Base-by-base conservation (phyloP, 768 basidiomycete genomes). In the Rhodotorula babjevae region DNA sequence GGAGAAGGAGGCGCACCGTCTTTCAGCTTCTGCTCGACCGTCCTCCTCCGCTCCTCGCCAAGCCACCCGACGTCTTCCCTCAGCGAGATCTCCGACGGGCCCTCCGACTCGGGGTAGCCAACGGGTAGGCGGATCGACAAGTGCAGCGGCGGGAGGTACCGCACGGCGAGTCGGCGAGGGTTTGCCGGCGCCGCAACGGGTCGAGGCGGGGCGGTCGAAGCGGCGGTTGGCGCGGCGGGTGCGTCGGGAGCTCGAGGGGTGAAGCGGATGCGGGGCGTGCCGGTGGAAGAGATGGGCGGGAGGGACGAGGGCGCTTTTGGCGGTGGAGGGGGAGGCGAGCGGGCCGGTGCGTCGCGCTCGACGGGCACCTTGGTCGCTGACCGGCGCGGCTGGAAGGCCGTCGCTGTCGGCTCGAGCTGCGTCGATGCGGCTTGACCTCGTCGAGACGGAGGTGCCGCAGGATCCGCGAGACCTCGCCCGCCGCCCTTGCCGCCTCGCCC, bases 71-170 rank as follows among this genome's bases (percentile, higher is more conserved):
- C 29, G 18, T 46, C 52, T 0, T 65, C 47, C 50, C 9, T 18
- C 31, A 71, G 15, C 11, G 31, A 31, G 0, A 71, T n/a, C 29
- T 36, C 1, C 11, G 9, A 4, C 33, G 70, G 74, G 2, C 64
- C 69, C 23, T 36, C 61, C 21, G 21, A 23, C 16, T 66, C 67
- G 9, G 74, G 74, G 25, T 75, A 75, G 19, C 31, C 63, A 15
- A 27, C 44, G 5, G 50, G 50, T 1, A 71, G 40, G 8, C 29
- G 12, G 6, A 71, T 21, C 15, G 29, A 27, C 25, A 75, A 16
- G 49, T 40, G 60, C 2, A 75, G 33, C 0, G 69, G 42, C 8
- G 74, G 74, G 4, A 75, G 42, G 29, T 71, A 56, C 19, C 61
- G 47, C 56, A 75, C 16, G 2, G 10, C 23, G 36, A 75, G 62